phyloP scores from a whole-genome alignment of 306 rosid species.

The Corylus americana region DNA sequence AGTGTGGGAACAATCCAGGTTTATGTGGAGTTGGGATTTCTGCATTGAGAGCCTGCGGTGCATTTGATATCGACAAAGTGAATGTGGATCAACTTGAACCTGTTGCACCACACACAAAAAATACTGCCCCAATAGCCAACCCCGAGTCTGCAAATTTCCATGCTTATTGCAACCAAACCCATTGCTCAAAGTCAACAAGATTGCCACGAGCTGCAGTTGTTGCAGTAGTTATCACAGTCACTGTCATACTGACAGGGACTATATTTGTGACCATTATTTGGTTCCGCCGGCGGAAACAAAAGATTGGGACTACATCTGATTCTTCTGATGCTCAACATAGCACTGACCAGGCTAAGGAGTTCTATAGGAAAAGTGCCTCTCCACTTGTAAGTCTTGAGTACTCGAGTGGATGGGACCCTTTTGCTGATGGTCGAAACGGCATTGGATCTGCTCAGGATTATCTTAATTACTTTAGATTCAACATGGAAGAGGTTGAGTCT shows the following conservation, averaged over 20 bases:
- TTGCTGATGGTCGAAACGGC: conserved; percentile 48
- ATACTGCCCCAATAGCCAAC: conserved; percentile 31
- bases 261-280: conserved; percentile 45
- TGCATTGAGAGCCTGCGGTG: conserved; percentile 54
- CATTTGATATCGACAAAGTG: conserved; percentile 34
- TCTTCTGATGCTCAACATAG: conserved; percentile 61
- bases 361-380: conserved; percentile 62
- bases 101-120: conserved; percentile 23
- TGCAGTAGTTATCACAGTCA: conserved; percentile 42
- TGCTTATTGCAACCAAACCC: conserved; percentile 47
- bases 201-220: conserved; percentile 51
- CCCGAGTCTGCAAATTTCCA: conserved; percentile 54
- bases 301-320: conserved; percentile 53
- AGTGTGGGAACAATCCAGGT: conserved; percentile 60
- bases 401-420: conserved; percentile 73
- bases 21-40: conserved; percentile 76
- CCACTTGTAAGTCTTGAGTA: conserved; percentile 82
- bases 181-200: conserved; percentile 51
- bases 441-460: conserved; percentile 50
- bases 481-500: conserved; percentile 89
- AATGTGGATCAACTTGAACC: conserved; percentile 33
- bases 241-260: conserved; percentile 36
- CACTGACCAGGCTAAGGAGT: conserved; percentile 64
- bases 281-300: conserved; percentile 71
- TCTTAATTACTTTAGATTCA: conserved; percentile 53